Evolutionary conservation across 2,329 filamentous ascomycete species (phyloP).

Genomic region (Apiospora phragmitis): DNA sequence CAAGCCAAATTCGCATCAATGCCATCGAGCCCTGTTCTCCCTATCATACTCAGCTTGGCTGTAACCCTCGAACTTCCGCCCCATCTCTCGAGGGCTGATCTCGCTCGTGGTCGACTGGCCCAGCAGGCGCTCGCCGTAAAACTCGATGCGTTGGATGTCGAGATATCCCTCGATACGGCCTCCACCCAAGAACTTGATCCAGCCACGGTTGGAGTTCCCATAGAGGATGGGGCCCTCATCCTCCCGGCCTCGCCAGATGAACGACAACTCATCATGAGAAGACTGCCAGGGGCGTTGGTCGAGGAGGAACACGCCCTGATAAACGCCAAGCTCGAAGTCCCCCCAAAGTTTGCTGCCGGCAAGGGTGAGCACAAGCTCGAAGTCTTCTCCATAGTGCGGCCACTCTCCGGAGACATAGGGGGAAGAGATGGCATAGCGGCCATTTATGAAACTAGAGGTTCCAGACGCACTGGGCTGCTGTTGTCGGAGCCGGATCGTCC

Average conservation of each 20-base stretch:
- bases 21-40: constrained; percentile 22
- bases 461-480: constrained; percentile 15
- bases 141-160: constrained; percentile 27
- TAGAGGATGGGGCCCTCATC: constrained; percentile 27
- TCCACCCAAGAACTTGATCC: constrained; percentile 38
- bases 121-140: constrained; percentile 25
- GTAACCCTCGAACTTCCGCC: constrained; percentile 31
- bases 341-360: constrained; percentile 45
- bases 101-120: constrained; percentile 33
- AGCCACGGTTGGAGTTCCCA: constrained; percentile 30
- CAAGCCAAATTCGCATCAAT: not conserved
- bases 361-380: constrained; percentile 39
- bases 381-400: constrained; percentile 25
- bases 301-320: constrained; percentile 44
- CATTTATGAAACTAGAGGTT: constrained; percentile 42
- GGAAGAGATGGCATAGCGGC: constrained; percentile 41
- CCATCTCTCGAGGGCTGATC: constrained; percentile 26
- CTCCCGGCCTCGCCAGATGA: constrained; percentile 40
- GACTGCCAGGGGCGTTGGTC: constrained; percentile 34
- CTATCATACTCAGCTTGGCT: constrained; percentile 30
- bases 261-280: constrained; percentile 25
- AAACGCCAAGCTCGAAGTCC: constrained; percentile 42
- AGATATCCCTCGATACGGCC: constrained; percentile 36
- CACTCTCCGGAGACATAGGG: constrained; percentile 27
- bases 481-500: not conserved